Conservation (phyloP, 176 grass and related monocot species). For the Oryza glumipatula region DNA sequence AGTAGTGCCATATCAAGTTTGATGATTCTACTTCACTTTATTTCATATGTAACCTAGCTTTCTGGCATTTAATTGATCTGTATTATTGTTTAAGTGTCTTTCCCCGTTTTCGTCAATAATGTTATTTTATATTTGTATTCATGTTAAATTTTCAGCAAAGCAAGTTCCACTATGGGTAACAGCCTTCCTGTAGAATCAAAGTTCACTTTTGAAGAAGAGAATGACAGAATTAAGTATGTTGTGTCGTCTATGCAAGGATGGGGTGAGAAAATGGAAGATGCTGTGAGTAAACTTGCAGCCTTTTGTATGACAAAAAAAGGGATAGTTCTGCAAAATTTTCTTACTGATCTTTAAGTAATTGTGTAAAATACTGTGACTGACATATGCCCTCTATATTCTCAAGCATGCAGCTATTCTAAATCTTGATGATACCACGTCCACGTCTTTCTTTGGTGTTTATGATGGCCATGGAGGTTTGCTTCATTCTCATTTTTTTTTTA, state of each 20-base stretch:
- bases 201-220: background rate
- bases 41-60: conserved; percentile 8
- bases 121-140: conserved; percentile 13
- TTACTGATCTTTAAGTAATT: background rate
- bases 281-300: conserved; percentile 27
- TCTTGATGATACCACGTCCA: background rate
- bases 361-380: conserved; percentile 16
- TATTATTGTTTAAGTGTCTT: background rate
- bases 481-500: background rate
- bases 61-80: background rate
- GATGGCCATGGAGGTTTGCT: background rate
- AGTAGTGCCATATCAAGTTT: background rate
- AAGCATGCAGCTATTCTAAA: conserved; percentile 41
- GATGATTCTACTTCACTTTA: background rate
- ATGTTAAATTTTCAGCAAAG: conserved; percentile 35
- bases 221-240: conserved; percentile 19
- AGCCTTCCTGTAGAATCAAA: background rate
- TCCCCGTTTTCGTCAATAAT: background rate
- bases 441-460: background rate
- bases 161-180: conserved; percentile 27
- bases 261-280: background rate
- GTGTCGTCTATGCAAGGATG: background rate
- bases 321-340: background rate
- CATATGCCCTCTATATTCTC: conserved; percentile 18
- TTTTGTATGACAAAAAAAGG: background rate